Evolutionary conservation across 2,329 filamentous ascomycete species (phyloP), one percentile per base, ranked within the genome.

Genomic region (Hymenoscyphus salicellus): DNA sequence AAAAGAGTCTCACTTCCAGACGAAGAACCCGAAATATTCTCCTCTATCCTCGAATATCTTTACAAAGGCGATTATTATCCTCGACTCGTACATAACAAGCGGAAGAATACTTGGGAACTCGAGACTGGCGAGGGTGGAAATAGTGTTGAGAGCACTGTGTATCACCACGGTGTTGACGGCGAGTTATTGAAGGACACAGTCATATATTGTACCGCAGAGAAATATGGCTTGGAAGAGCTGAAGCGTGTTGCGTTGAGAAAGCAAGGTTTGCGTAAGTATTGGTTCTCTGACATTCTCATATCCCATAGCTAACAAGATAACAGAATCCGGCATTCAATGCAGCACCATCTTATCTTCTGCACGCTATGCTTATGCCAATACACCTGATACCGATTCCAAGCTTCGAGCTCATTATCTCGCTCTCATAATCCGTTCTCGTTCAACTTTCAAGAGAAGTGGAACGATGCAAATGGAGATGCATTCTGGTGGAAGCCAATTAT

Each of bases 391-490:
- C 74, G 93, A 98, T 82, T 94, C 90, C 76, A 87, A 89, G 75
- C 88, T 98, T 79, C 93, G 93, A 82, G 93, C 93, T 83, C 93
- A 97, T 83, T 97, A 97, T 84, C 89, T 98, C 78, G 92, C 93
- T 78, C 87, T 97, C 80, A 96, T 97, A 80, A 97, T 97, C 83
- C 90, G 93, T 83, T 94, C 91, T 85, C 92, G 94, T 79, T 93
- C 93, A 84, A 97, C 92, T 75, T 97, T 98, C 80, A 97, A 97
- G 89, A 89, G 91, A 81, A 97, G 93, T 83, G 93, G 93, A 80
- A 97, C 93, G 79, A 96, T 97, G 93, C 93, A 97, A 86, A 89
- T 91, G 82, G 93, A 97, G 83, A 97, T 98, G 93, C 92, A 97
- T 83, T 88, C 88, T 79, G 93, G 93, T 78, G 93, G 84, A 75